Conservation (phyloP, 305 asterid species). For the Fraxinus dipetala region DNA sequence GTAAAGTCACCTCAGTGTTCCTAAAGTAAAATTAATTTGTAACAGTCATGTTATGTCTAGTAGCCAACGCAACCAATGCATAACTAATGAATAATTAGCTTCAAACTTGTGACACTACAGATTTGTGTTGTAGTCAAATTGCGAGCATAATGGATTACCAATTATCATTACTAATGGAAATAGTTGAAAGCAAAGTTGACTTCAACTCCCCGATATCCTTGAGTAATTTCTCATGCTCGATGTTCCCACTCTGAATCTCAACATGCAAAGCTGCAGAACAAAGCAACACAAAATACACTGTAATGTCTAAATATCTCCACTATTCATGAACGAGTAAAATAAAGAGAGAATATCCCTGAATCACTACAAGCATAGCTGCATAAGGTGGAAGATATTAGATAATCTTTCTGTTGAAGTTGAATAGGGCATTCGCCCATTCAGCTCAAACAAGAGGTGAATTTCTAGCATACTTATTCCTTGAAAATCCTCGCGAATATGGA, state of each 20-base stretch:
- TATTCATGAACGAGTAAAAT: neutral
- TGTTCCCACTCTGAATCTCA: conserved; percentile 29
- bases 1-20: neutral
- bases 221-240: conserved; percentile 37
- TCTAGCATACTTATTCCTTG: neutral
- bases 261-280: conserved; percentile 31
- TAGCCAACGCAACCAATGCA: neutral
- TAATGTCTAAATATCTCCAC: neutral
- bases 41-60: neutral
- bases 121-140: neutral
- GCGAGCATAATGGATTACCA: conserved; percentile 9
- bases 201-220: conserved; percentile 36
- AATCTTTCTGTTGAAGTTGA: neutral
- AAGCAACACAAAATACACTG: neutral
- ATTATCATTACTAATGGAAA: conserved; percentile 16
- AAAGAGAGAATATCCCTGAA: neutral
- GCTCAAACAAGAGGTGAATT: neutral
- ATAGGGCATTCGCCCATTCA: neutral
- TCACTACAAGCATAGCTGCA: neutral
- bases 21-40: neutral
- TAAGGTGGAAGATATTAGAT: neutral
- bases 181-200: conserved; percentile 30
- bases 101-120: neutral
- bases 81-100: neutral
- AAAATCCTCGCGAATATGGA: neutral